Evolutionary conservation across 139 green algal genomes (phyloP).

Genomic region (Penium margaritaceum): DNA sequence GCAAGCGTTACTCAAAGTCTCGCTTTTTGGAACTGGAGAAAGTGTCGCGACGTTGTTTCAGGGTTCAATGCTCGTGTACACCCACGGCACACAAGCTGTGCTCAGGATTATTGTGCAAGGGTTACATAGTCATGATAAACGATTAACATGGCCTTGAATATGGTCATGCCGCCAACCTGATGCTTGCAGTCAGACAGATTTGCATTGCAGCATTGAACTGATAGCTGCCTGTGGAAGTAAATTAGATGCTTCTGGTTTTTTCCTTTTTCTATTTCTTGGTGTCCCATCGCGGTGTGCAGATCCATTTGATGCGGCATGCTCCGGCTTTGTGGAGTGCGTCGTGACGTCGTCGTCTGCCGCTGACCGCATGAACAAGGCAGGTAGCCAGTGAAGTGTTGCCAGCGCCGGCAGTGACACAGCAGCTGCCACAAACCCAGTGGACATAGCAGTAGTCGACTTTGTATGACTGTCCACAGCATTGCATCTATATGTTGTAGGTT

Average conservation of each 20-base stretch:
- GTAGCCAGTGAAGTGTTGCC: too few species aligned
- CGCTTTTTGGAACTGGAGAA: too few species aligned
- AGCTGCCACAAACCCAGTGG: too few species aligned
- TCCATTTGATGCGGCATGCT: constrained; percentile 9
- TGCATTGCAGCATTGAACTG: not conserved
- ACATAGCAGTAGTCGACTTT: too few species aligned
- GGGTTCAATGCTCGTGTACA: constrained; percentile 49
- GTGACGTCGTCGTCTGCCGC: constrained; percentile 18
- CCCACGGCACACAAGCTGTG: constrained; percentile 50
- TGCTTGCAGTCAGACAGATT: not conserved
- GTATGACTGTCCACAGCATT: too few species aligned
- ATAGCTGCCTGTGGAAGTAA: not conserved
- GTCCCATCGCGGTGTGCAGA: not conserved
- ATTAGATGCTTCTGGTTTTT: not conserved
- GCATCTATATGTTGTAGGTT: too few species aligned
- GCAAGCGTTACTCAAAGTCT: too few species aligned
- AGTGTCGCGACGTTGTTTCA: too few species aligned
- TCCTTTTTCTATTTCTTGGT: constrained; percentile 2
- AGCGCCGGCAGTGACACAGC: too few species aligned
- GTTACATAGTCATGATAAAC: constrained; percentile 41
- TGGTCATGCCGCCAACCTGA: not conserved
- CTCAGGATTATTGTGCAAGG: constrained; percentile 52
- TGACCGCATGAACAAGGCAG: not conserved
- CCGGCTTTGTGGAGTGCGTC: constrained; percentile 32
- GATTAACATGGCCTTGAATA: not conserved